phyloP scores from a whole-genome alignment of 306 rosid genomes.

The Cotoneaster glaucophyllus region DNA sequence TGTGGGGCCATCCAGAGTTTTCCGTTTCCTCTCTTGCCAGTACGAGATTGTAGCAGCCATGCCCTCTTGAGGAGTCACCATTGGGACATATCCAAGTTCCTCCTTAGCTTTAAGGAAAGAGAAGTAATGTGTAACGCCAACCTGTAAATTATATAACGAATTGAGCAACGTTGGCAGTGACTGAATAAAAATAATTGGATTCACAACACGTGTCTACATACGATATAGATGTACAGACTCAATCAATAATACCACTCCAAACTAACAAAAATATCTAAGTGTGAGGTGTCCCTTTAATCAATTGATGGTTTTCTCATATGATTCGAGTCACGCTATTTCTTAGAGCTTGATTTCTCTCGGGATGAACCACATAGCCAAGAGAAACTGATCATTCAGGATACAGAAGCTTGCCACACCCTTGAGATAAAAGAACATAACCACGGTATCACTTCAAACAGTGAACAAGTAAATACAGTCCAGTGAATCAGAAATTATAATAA shows the following conservation, averaged over 20 bases:
- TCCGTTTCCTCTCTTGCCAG: constrained; percentile 72
- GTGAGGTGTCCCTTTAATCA: too few relatives aligned
- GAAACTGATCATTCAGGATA: background rate
- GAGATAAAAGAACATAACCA: background rate
- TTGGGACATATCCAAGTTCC: constrained; percentile 77
- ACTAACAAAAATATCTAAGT: too few relatives aligned
- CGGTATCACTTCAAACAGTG: background rate
- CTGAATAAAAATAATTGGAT: background rate
- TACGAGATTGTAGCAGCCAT: constrained; percentile 80
- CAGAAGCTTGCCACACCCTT: background rate
- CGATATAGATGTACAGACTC: background rate
- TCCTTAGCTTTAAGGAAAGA: constrained; percentile 85
- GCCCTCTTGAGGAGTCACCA: constrained; percentile 69
- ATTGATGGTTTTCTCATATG: background rate
- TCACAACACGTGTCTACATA: background rate
- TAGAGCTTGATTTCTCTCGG: background rate
- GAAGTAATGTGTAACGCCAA: constrained; percentile 78
- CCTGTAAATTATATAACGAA: constrained; percentile 34
- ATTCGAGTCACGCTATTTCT: background rate
- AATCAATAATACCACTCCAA: background rate
- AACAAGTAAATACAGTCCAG: background rate
- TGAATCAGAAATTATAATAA: background rate
- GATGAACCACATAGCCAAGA: background rate
- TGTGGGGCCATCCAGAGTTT: constrained; percentile 69
- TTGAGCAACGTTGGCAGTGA: constrained; percentile 2